Base-by-base conservation (phyloP, 2,329 filamentous ascomycete species). In the Aspergillaceae sp. region DNA sequence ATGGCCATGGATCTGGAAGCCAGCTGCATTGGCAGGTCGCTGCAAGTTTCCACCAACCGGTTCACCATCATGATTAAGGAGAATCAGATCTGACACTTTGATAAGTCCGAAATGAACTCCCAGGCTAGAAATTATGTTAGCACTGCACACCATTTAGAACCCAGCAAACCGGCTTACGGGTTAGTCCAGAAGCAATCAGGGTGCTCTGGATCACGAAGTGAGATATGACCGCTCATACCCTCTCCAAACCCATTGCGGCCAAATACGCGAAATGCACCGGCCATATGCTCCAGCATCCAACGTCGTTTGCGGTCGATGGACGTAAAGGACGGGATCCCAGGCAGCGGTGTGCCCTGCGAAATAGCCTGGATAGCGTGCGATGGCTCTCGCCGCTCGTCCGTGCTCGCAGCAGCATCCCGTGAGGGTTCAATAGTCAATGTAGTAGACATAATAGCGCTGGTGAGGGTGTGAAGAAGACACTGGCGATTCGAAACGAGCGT, bases 1-100 rank as follows among this genome's bases (percentile, higher is more conserved):
- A 1, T 65, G 66, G 3, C 61, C 56, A 51, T 75, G 73, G 45
- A 75, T 75, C 56, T 68, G 66, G 55, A 72, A 74, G 2, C 68
- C 73, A 1, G 72, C 70, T 0, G 67, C 67, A 51, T 74, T 74
- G 46, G 72, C 62, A 2, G 69, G 56, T 7, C 64, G 46, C 9
- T 42, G 54, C 27, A 55, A 56, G 29, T 69, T 66, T 10, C 70
- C 71, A 35, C 64, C 69, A 32, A 73, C 62, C 36, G 73, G 64
- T 36, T 70, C 56, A 29, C 72, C 74, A 4, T 63, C 48, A 36
- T 72, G 60, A 48, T 72, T 63, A 8, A 76, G 66, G 1, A 72
- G 63, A 38, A 74, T 67, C 41, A 74, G 56, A 45, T 74, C 70
- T 2, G 60, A 66, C 9, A 69, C 70, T 29, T 61, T 60, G 30